These are phyloP conservation scores for Byssochlamys sp. DNA, from an alignment of 2,329 filamentous ascomycete genomes.

Conservation along the genomic window DNA sequence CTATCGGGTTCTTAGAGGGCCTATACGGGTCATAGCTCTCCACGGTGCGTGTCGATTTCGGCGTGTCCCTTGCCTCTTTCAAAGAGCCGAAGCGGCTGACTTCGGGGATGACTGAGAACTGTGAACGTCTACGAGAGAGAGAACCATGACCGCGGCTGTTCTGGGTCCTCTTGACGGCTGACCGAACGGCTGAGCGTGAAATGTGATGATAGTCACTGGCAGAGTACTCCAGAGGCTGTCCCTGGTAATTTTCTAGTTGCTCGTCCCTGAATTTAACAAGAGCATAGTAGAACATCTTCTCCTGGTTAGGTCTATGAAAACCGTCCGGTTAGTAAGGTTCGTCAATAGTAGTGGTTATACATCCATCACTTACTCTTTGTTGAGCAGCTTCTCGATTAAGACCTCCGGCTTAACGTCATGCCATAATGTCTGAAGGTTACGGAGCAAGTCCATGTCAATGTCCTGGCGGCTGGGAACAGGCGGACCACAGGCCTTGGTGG, in stretches of 20 bases:
- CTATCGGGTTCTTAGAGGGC: constrained; percentile 50
- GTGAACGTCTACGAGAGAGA: constrained; percentile 39
- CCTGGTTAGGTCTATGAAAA: constrained; percentile 61
- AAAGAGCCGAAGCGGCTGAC: constrained; percentile 42
- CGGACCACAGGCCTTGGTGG: constrained; percentile 53
- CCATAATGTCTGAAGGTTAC: constrained; percentile 84
- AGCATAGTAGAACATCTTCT: constrained; percentile 86
- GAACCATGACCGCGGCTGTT: constrained; percentile 16
- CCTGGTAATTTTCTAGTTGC: constrained; percentile 74
- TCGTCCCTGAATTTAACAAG: constrained; percentile 73
- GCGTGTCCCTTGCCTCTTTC: constrained; percentile 25
- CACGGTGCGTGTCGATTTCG: constrained; percentile 35
- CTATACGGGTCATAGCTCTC: constrained; percentile 78
- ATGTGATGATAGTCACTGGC: constrained; percentile 85
- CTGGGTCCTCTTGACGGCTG: constrained; percentile 20
- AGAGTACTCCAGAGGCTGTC: constrained; percentile 69
- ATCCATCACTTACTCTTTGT: constrained; percentile 47
- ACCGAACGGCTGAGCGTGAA: constrained; percentile 25
- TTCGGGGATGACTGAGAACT: constrained; percentile 49
- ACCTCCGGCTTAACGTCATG: constrained; percentile 69
- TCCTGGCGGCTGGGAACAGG: constrained; percentile 53
- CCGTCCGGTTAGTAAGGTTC: background rate
- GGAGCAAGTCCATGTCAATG: constrained; percentile 70
- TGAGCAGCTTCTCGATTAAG: constrained; percentile 59
- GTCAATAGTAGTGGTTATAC: constrained; percentile 1